Evolutionary conservation across 345 rosid species (phyloP).

Genomic region (Corchorus capsularis): DNA sequence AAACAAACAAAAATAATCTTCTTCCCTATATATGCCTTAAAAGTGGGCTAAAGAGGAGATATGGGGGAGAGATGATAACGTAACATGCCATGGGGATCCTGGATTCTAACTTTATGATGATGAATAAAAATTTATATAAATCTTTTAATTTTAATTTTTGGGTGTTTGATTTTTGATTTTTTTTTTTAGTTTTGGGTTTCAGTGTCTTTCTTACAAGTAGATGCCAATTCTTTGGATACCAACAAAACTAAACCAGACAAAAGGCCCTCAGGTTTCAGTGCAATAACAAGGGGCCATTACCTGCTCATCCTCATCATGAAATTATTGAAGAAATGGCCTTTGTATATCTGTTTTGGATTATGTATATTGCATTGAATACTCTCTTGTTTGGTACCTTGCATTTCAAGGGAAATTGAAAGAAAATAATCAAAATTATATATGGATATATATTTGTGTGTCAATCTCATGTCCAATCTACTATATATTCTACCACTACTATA

Average conservation of each 20-base stretch:
- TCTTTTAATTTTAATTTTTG: too few species aligned
- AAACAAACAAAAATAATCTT: constrained; percentile 14
- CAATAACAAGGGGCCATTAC: constrained; percentile 28
- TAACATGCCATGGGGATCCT: constrained; percentile 15
- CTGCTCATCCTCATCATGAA: constrained; percentile 21
- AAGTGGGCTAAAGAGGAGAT: constrained; percentile 15
- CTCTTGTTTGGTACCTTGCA: constrained; percentile 15
- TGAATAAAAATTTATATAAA: too few species aligned
- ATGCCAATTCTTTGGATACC: constrained; percentile 26
- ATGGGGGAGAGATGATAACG: constrained; percentile 4
- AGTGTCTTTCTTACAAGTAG: constrained; percentile 3
- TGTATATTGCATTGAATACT: neutral
- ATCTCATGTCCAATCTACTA: neutral
- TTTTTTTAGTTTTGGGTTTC: constrained; percentile 15
- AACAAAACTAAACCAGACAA: constrained; percentile 45
- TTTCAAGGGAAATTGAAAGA: neutral
- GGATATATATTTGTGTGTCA: neutral
- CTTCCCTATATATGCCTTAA: constrained; percentile 14
- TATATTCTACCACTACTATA: too few species aligned
- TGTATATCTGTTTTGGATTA: constrained; percentile 2
- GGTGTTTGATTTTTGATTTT: neutral
- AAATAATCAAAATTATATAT: too few species aligned
- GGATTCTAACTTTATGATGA: neutral
- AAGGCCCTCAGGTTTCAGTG: constrained; percentile 38
- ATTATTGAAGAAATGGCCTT: constrained; percentile 21